Conservation (phyloP, 148 eudicot genomes). For the Rhododendron ovatum region DNA sequence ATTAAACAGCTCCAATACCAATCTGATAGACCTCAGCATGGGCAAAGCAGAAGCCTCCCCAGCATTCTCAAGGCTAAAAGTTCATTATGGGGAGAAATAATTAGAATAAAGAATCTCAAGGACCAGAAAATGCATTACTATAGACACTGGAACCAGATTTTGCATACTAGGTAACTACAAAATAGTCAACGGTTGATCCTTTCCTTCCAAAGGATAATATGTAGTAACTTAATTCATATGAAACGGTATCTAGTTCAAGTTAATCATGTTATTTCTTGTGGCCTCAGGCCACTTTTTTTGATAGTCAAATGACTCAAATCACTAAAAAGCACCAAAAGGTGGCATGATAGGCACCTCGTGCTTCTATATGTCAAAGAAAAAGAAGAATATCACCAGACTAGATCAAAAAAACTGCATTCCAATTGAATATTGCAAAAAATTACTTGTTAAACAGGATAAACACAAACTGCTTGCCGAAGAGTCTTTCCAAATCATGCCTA, state of each 20-base stretch:
- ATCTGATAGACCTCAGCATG: conserved; percentile 83
- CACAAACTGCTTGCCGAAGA: neutral
- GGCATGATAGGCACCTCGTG: neutral
- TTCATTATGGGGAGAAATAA: conserved; percentile 13
- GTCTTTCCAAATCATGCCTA: neutral
- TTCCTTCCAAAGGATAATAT: neutral
- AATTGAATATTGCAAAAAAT: neutral
- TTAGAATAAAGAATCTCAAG: neutral
- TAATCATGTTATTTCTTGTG: neutral
- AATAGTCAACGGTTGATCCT: neutral
- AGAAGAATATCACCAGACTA: neutral
- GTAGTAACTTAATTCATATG: neutral
- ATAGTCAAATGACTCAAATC: neutral
- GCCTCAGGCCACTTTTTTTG: neutral
- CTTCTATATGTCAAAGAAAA: neutral
- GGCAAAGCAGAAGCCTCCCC: conserved; percentile 83
- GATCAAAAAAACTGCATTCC: neutral
- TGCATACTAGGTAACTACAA: neutral
- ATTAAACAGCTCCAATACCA: conserved; percentile 62
- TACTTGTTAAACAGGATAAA: neutral
- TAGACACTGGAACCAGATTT: neutral
- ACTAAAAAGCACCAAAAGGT: neutral
- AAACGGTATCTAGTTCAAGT: neutral
- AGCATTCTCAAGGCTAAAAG: conserved; percentile 89
- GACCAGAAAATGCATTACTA: neutral